Evolutionary conservation across 331 rosid genomes (phyloP).

Genomic region (Malus hybrid): DNA sequence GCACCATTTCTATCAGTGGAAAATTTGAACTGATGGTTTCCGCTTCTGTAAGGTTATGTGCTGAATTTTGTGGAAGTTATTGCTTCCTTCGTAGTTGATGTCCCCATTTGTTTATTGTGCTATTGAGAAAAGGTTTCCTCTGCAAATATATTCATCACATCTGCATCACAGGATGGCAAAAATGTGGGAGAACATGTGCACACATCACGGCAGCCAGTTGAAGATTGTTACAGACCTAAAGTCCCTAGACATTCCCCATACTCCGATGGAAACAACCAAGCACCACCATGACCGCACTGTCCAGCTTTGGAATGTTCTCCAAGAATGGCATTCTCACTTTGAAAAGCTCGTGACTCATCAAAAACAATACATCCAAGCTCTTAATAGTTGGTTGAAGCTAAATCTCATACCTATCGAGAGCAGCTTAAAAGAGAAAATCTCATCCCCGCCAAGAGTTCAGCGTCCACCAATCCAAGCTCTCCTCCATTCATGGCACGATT

Average conservation of each 20-base stretch:
- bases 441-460: slow-evolving; percentile 56
- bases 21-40: not conserved
- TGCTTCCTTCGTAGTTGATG: not conserved
- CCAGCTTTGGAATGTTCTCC: slow-evolving; percentile 53
- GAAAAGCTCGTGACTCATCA: slow-evolving; percentile 69
- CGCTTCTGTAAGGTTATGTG: not conserved
- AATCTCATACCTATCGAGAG: slow-evolving; percentile 80
- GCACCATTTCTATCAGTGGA: not conserved
- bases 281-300: slow-evolving; percentile 59
- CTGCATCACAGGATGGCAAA: slow-evolving; percentile 51
- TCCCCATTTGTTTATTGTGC: not conserved
- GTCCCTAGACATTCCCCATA: slow-evolving; percentile 46
- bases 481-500: slow-evolving; percentile 63
- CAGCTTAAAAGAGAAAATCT: slow-evolving; percentile 71
- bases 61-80: not conserved
- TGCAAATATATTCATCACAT: slow-evolving; percentile 2
- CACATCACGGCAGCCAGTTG: slow-evolving; percentile 52
- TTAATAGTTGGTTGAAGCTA: slow-evolving; percentile 61
- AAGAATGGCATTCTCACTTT: slow-evolving; percentile 56
- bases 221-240: slow-evolving; percentile 45
- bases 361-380: slow-evolving; percentile 69
- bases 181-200: slow-evolving; percentile 66
- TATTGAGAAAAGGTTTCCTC: not conserved
- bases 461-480: slow-evolving; percentile 71
- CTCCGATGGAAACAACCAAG: slow-evolving; percentile 63